These are phyloP conservation scores for Tephrocybe sp. DNA, from an alignment of 768 basidiomycete species.

Conservation along the genomic window DNA sequence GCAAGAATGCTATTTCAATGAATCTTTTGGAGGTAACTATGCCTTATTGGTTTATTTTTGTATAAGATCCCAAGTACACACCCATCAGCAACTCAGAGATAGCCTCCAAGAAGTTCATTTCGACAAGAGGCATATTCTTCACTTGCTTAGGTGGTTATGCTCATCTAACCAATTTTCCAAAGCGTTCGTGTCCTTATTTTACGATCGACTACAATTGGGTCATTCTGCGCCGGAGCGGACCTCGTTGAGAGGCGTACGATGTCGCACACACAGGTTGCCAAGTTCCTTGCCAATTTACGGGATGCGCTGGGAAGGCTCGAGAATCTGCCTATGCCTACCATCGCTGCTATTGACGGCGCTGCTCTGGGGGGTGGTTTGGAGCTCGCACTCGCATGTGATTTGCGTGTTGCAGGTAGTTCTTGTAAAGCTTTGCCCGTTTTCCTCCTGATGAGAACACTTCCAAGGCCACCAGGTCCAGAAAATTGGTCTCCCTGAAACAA, in stretches of 20 bases:
- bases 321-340: conserved; percentile 80
- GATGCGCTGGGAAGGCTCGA: conserved; percentile 74
- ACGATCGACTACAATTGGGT: conserved; percentile 70
- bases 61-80: neutral
- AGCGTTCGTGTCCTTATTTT: conserved; percentile 81
- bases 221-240: conserved; percentile 94
- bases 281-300: conserved; percentile 77
- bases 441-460: neutral
- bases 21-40: conserved; percentile 60
- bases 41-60: neutral
- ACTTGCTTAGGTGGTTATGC: neutral
- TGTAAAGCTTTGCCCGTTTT: neutral
- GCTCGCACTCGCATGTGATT: conserved; percentile 82
- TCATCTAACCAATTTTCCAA: conserved; percentile 7
- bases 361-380: conserved; percentile 94
- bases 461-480: conserved; percentile 69
- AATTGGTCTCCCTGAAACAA: conserved; percentile 83
- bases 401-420: conserved; percentile 79
- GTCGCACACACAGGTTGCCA: conserved; percentile 67
- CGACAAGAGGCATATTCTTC: conserved; percentile 52
- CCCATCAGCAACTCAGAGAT: conserved; percentile 62
- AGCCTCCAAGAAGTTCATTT: conserved; percentile 64
- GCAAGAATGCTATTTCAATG: conserved; percentile 85
- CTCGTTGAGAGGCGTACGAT: conserved; percentile 83
- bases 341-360: conserved; percentile 90